Base-by-base conservation (phyloP, 345 rosid species). In the Eucalyptus leucophloia region DNA sequence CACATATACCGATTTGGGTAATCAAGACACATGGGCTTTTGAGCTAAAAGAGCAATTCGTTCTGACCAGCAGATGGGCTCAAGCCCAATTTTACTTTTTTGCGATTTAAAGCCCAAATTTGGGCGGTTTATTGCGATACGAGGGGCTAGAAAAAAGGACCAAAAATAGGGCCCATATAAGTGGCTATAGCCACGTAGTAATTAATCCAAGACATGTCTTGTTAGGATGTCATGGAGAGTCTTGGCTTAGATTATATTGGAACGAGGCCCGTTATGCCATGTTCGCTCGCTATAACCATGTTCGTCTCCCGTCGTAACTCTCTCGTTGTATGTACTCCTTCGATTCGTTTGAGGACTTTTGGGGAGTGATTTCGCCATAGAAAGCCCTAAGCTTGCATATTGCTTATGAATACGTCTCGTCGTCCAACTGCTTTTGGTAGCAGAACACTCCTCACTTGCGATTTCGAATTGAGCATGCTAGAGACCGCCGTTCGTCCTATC, bases 401-500 rank as follows among this genome's bases (percentile, higher is more conserved):
- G 34, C 10, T 16, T 13, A 4, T 1, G 18, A 60, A 60, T 26
- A 26, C 0, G 4, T 60, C 32, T 60, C 16, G 4, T 60, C 2
- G 2, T 60, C 8, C 2, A 60, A 60, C 16, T 60, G 16, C 4
- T 60, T 60, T 1, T 2, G n/a, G 0, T 26, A 26, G 15, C n/a
- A 11, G 0, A 28, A 60, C 32, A 26, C 3, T 2, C 2, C 62
- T 56, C n/a, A 26, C 7, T 11, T 1, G 67, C 0, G 4, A 60
- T 26, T 60, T 60, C 0, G 8, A 12, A 60, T 60, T 12, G n/a
- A 58, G 1, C 5, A 60, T 26, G 32, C 3, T 60, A 60, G 67
- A 26, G 67, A 26, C 15, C 0, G 4, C 8, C 12, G 4, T 32
- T 26, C 0, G 16, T 5, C 32, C 32, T 0, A 60, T 3, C 8